Conservation (phyloP, 139 green algal species). For the Chlamydomonas sp. region DNA sequence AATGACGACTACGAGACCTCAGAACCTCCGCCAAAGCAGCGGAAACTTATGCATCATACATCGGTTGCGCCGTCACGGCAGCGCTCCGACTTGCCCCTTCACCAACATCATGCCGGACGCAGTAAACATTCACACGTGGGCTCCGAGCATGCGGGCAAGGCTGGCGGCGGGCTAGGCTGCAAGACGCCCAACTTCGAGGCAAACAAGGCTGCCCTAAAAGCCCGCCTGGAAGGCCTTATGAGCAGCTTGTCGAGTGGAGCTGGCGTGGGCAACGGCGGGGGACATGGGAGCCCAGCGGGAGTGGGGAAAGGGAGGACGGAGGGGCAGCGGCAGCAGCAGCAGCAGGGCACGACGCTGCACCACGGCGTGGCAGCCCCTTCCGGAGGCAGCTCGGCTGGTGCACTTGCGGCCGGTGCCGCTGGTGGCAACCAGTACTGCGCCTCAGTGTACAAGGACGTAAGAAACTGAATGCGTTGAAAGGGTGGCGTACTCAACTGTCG, state of each 20-base stretch:
- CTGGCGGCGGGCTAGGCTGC: too few species aligned
- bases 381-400: too few species aligned
- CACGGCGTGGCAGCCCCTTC: not conserved
- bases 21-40: slow-evolving; percentile 14
- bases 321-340: not conserved
- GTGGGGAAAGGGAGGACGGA: not conserved
- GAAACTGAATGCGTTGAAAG: not conserved
- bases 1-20: not conserved
- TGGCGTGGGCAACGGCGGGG: not conserved
- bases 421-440: slow-evolving; percentile 2
- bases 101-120: not conserved
- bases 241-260: not conserved
- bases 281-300: not conserved
- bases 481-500: too few species aligned
- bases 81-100: too few species aligned
- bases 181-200: not conserved
- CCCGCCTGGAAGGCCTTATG: slow-evolving; percentile 11
- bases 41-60: not conserved
- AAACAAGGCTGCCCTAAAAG: slow-evolving; percentile 7
- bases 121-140: not conserved
- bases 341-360: not conserved
- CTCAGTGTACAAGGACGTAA: slow-evolving; percentile 31
- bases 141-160: not conserved
- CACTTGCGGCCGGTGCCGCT: not conserved
- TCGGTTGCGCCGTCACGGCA: too few species aligned